Evolutionary conservation across 805 yeast genomes (phyloP), one percentile per base, ranked within the genome.

Genomic region (Metahyphopichia silvanorum): DNA sequence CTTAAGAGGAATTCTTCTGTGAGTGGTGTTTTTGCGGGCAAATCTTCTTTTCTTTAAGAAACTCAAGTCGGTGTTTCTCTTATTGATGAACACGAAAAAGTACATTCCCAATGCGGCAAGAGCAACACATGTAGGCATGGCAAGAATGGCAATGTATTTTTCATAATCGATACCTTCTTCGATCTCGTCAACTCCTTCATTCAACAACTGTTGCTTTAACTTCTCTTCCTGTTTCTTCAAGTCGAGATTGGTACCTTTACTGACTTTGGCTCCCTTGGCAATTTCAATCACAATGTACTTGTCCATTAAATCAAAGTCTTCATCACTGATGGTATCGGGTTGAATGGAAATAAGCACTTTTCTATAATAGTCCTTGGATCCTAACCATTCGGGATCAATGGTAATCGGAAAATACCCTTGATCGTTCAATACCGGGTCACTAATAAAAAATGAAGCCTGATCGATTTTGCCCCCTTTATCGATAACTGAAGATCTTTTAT

Each of bases 261-360:
- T 60, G 12, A 84, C 76, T 26, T 69, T 51, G 3, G 83, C 74
- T 15, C 79, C 78, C 43, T 74, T 66, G 27, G 64, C 63, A 37
- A 76, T 56, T 34, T 62, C 71, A 32, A 74, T 60, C 6, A 74
- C 63, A 43, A 73, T 34, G 41, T 61, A 41, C 55, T 65, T 56
- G 9, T 55, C 53, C 41, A 76, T 40, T 10, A 76, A 62, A 39
- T 76, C 68, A 49, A 82, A 82, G 2, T 81, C 89, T 3, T 79
- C 86, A 53, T 81, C 87, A 3, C 66, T 48, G 13, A 80, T 66
- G 27, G 64, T 65, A 34, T 77, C 82, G 1, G 94, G 91, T 57
- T 88, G 96, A 29, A 87, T 70, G 3, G 89, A 68, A 25, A 87
- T 59, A 31, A 80, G 64, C 9, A 84, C 79, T 39, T 72, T 71